Conservation (phyloP, 2,329 filamentous ascomycete genomes). For the Aspergillus piperis region DNA sequence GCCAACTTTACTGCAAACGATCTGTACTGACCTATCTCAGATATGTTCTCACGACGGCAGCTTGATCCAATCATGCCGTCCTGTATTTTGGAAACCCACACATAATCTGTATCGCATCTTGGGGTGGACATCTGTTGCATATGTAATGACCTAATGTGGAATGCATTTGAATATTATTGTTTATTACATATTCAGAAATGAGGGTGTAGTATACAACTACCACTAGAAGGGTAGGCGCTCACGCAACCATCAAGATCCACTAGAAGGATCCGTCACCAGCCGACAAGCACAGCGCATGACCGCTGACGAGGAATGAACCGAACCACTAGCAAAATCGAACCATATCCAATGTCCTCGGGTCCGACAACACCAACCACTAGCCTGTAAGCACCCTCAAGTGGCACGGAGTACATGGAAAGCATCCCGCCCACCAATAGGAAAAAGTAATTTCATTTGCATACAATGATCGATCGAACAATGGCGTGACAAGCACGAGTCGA, state of each 20-base stretch:
- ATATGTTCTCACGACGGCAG: slow-evolving; percentile 38
- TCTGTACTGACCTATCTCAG: slow-evolving; percentile 18
- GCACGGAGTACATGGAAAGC: neutral
- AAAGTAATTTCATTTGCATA: neutral
- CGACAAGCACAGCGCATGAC: neutral
- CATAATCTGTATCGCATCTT: neutral
- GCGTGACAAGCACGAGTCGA: neutral
- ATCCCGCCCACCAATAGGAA: neutral
- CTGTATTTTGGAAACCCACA: neutral
- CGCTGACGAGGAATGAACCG: neutral
- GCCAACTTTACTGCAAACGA: neutral
- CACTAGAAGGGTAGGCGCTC: neutral
- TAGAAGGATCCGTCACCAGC: neutral
- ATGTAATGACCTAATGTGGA: slow-evolving; percentile 1
- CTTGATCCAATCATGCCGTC: slow-evolving; percentile 21
- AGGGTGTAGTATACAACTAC: neutral
- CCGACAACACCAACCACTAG: neutral
- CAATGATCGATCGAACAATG: neutral
- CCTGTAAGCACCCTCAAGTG: neutral
- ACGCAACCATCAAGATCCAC: neutral
- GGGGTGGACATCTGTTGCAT: neutral
- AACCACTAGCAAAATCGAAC: neutral
- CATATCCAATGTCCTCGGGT: neutral
- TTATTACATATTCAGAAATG: neutral
- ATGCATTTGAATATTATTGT: neutral